phyloP scores from a whole-genome alignment of 31 red algal species.

The Bonnemaisonia californica region DNA sequence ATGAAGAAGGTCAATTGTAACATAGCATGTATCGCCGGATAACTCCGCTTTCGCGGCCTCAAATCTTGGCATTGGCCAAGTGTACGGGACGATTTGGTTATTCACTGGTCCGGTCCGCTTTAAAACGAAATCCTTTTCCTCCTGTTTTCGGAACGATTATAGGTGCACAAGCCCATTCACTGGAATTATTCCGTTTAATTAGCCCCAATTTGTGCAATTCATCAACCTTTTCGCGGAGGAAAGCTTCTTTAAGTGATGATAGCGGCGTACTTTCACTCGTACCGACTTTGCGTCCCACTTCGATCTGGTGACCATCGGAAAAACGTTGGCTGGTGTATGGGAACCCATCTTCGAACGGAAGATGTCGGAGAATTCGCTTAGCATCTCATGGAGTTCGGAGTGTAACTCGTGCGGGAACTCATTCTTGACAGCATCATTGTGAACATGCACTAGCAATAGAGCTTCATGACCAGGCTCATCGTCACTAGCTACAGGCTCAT shows the following conservation, averaged over 20 bases:
- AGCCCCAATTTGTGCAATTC: constrained; percentile 26
- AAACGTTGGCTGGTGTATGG: constrained; percentile 4
- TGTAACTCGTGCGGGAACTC: too few species aligned
- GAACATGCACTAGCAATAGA: too few species aligned
- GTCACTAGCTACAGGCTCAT: too few species aligned
- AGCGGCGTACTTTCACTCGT: constrained; percentile 22
- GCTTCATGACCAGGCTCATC: too few species aligned
- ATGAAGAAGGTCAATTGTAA: constrained; percentile 50
- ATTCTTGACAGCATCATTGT: too few species aligned
- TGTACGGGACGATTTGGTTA: not conserved
- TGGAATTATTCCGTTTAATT: constrained; percentile 20
- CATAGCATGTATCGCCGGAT: constrained; percentile 8
- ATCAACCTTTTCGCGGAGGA: constrained; percentile 35
- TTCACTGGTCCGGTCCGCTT: constrained; percentile 36
- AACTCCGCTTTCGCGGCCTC: constrained; percentile 24
- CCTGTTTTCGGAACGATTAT: constrained; percentile 48
- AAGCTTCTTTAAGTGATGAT: constrained; percentile 44
- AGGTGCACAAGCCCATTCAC: constrained; percentile 53
- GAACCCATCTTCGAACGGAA: not conserved
- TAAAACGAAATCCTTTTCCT: constrained; percentile 42
- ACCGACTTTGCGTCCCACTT: constrained; percentile 2
- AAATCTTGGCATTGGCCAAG: constrained; percentile 49
- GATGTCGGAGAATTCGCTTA: constrained; percentile 13
- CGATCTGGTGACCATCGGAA: constrained; percentile 10
- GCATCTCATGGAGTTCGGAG: not conserved